Evolutionary conservation across 768 basidiomycete genomes (phyloP), one percentile per base, ranked within the genome.

Genomic region (Kwoniella newhampshirensis): DNA sequence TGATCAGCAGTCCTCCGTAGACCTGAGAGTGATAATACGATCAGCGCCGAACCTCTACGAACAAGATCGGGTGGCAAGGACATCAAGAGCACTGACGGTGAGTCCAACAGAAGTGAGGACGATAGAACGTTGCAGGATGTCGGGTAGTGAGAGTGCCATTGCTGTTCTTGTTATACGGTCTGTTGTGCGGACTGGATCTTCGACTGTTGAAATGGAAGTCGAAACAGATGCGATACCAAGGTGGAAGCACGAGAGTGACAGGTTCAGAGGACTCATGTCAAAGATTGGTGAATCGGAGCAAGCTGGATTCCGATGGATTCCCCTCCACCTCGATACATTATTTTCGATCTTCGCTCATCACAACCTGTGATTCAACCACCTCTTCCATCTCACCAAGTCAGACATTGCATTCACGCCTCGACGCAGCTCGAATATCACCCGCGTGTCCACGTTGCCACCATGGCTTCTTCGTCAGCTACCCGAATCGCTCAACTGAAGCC

Each of bases 401-500:
- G 35, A 2, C 30, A 11, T 35, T 30, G 6, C 25, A 9, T 12
- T 47, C n/a, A 36, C 18, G 2, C 37, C 11, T 30, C 50, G 4
- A n/a, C 36, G 8, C 37, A 23, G 25, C 15, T 17, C n/a, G 20
- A 37, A 8, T 25, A 39, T n/a, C 20, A 25, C 23, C 17, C 26
- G 1, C 21, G 27, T n/a, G 5, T 9, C 30, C 28, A 6, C 32
- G 8, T 9, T 8, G 6, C 28, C 51, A 36, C 17, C 25, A 52
- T 52, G 51, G 40, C 51, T n/a, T 28, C 53, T 11, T 45, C 43
- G 27, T 46, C 32, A 32, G 32, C 53, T 26, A 59, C 63, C 28
- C 53, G 53, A 39, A 48, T 65, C 28, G 18, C 54, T n/a, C 63
- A 57, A 12, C 60, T 76, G 15, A 49, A 66, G 54, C 56, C 66